These are phyloP conservation scores for Trichoderma citrinoviride DNA, from an alignment of 2,329 filamentous ascomycete species.

Conservation along the genomic window DNA sequence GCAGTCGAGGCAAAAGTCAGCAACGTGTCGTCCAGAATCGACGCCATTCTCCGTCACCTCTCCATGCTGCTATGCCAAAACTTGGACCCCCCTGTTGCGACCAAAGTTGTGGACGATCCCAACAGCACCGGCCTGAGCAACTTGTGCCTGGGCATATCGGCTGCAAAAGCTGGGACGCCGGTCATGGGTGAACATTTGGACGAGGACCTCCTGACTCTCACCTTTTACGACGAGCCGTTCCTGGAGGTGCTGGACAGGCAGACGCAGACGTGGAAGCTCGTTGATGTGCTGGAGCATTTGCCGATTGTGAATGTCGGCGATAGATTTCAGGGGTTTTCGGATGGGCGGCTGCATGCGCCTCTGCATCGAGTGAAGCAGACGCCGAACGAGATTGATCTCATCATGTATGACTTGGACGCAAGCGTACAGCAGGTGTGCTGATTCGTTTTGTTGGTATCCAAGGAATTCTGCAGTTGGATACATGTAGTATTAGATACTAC, in stretches of 20 bases:
- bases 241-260: background rate
- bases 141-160: conserved; percentile 5
- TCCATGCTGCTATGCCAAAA: background rate
- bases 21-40: conserved; percentile 1
- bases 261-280: background rate
- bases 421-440: background rate
- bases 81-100: background rate
- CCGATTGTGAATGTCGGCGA: background rate
- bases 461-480: background rate
- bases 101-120: background rate
- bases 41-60: background rate
- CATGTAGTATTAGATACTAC: background rate
- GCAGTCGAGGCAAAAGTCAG: background rate
- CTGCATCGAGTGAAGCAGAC: conserved; percentile 2
- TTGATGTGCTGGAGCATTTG: conserved; percentile 4
- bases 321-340: background rate
- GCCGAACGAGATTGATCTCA: background rate
- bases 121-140: background rate
- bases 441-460: background rate
- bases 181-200: conserved; percentile 6
- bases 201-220: background rate
- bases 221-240: background rate
- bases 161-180: background rate
- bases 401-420: conserved; percentile 9
- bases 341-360: background rate